phyloP scores from a whole-genome alignment of 2,329 filamentous ascomycete species.

The Chlorencoelia australis region DNA sequence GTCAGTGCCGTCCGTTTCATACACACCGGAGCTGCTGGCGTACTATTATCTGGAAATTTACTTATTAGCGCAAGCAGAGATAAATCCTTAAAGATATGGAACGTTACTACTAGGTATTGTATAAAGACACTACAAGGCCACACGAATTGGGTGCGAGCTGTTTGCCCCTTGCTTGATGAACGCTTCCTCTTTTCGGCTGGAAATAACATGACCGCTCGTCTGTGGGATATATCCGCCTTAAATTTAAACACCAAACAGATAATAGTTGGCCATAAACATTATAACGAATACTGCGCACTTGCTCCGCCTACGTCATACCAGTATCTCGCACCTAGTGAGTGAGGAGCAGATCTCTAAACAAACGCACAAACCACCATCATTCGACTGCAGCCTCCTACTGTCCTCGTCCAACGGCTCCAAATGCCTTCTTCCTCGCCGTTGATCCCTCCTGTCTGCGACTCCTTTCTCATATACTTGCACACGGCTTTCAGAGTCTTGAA shows the following conservation, averaged over 20 bases:
- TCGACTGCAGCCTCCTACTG: too few relatives aligned
- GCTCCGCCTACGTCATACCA: conserved; percentile 70
- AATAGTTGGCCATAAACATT: conserved; percentile 78
- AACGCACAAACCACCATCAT: too few relatives aligned
- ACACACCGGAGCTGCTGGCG: conserved; percentile 54
- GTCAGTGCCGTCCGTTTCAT: conserved; percentile 79
- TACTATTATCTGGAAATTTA: conserved; percentile 68
- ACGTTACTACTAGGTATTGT: conserved; percentile 81
- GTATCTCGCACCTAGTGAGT: conserved; percentile 63
- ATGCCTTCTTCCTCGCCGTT: too few relatives aligned
- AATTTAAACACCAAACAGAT: conserved; percentile 68
- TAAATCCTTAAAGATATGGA: conserved; percentile 76
- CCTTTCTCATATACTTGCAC: too few relatives aligned
- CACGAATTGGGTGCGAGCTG: conserved; percentile 74
- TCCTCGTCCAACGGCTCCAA: too few relatives aligned
- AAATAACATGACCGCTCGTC: conserved; percentile 65
- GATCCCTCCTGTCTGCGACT: too few relatives aligned
- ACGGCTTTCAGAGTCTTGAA: too few relatives aligned
- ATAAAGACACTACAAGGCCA: conserved; percentile 76
- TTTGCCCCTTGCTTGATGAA: conserved; percentile 69
- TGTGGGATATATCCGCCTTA: conserved; percentile 67
- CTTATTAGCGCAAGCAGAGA: conserved; percentile 77
- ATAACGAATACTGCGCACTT: conserved; percentile 76
- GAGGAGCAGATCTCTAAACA: too few relatives aligned
- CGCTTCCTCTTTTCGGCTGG: conserved; percentile 68